Conservation (phyloP, 331 rosid genomes). For the Quercus phellos region DNA sequence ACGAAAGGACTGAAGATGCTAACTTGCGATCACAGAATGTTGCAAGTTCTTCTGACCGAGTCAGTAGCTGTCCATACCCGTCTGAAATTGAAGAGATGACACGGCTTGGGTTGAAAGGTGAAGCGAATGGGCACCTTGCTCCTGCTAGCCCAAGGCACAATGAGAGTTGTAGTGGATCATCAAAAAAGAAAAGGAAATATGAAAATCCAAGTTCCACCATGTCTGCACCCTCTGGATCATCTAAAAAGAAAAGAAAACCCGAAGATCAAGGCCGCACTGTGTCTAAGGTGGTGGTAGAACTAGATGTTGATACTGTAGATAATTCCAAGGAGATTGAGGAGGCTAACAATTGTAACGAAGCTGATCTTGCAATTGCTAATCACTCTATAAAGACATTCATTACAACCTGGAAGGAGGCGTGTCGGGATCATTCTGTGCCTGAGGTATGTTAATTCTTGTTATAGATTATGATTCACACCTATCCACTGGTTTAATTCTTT, state of each 20-base stretch:
- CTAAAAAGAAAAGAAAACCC: slow-evolving; percentile 47
- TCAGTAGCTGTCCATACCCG: slow-evolving; percentile 77
- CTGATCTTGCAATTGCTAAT: slow-evolving; percentile 34
- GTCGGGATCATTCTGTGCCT: slow-evolving; percentile 30
- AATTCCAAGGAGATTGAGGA: slow-evolving; percentile 17
- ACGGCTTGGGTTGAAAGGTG: slow-evolving; percentile 59
- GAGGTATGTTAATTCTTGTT: neutral
- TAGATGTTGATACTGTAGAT: slow-evolving; percentile 11
- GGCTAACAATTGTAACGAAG: neutral
- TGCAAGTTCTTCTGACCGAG: slow-evolving; percentile 54
- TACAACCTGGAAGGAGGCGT: slow-evolving; percentile 77
- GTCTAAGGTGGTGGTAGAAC: slow-evolving; percentile 18
- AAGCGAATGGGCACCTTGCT: slow-evolving; percentile 25
- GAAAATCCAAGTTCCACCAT: slow-evolving; percentile 19
- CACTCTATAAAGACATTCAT: slow-evolving; percentile 55
- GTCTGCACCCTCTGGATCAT: slow-evolving; percentile 26
- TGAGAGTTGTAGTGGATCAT: slow-evolving; percentile 23
- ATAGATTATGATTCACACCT: neutral
- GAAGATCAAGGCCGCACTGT: slow-evolving; percentile 19
- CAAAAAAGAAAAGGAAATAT: slow-evolving; percentile 18
- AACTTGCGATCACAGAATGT: slow-evolving; percentile 34
- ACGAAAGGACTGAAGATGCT: slow-evolving; percentile 26
- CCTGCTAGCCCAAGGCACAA: slow-evolving; percentile 25
- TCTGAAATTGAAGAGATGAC: slow-evolving; percentile 78
- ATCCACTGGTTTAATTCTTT: neutral